Base-by-base conservation (phyloP, 345 rosid genomes). In the Fremontodendron californicum region DNA sequence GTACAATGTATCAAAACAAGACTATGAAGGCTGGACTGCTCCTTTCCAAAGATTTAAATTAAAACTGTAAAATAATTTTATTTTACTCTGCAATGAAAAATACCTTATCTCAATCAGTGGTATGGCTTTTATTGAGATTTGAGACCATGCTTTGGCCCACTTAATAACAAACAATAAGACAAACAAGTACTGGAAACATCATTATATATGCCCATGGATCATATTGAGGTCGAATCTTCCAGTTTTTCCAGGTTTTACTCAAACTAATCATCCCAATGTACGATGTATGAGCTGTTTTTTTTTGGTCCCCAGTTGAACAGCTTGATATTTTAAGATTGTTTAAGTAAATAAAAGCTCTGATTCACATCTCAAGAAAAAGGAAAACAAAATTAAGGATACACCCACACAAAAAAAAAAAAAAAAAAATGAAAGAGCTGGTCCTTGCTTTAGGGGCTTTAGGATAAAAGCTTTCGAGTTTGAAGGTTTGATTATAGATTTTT, bases 131-230 rank as follows among this genome's bases (percentile, higher is more conserved):
- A 23, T 25, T 23, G 8, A 12, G 40, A 69, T 25, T 25, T 23
- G 8, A 12, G 40, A 69, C 40, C 57, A 46, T 69, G 39, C 73
- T 15, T 69, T 69, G 73, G 55, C 23, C 39, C 73, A 46, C 73
- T 68, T 45, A 27, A 45, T 45, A 2, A 25, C 35, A 6, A 25
- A 27, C 21, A 69, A 45, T 0, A 13, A 29, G 74, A 70, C 74
- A 70, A 48, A 29, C 10, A 10, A 15, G 74, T 70, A 70, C 57
- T 16, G 25, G 40, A 16, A 70, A 46, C n/a, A 27, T 18, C 15
- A 16, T 46, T 29, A 0, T 48, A 46, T 2, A 29, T 48, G 19
- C 16, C 31, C 42, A 9, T 16, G 74, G 33, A 1, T 35, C 51
- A 67, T n/a, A 43, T 67, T 67, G 10, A 0, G 11, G 31, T 18